Evolutionary conservation across 1,139 yeast genomes (phyloP).

Genomic region (Pichia sp.): DNA sequence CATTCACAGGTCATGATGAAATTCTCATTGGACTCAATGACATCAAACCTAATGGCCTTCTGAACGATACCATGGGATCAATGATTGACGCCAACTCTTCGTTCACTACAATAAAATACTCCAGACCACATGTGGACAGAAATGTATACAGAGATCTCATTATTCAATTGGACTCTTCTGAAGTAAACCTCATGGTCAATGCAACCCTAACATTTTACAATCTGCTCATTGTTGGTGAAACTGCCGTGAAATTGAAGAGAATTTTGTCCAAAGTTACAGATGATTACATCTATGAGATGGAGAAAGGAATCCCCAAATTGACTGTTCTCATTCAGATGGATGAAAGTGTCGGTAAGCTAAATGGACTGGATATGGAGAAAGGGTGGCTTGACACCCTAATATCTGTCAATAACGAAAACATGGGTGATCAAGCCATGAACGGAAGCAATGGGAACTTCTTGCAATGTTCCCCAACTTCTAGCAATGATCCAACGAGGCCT

Average conservation of each 20-base stretch:
- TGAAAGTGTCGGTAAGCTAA: conserved; percentile 18
- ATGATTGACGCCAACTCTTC: conserved; percentile 4
- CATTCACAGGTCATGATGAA: conserved; percentile 44
- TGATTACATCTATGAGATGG: conserved; percentile 21
- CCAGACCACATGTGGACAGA: conserved; percentile 53
- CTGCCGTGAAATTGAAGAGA: conserved; percentile 25
- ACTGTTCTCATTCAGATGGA: conserved; percentile 17
- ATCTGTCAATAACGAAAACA: conserved; percentile 2
- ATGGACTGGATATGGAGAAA: conserved; percentile 22
- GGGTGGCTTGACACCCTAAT: conserved; percentile 23
- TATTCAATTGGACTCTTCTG: conserved; percentile 42
- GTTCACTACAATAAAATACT: conserved; percentile 31
- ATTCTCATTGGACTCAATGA: conserved; percentile 48
- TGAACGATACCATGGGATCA: conserved; percentile 17
- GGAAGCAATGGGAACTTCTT: neutral
- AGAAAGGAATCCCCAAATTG: conserved; percentile 14
- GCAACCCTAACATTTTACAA: conserved; percentile 24
- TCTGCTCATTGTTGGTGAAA: conserved; percentile 24
- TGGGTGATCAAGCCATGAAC: neutral
- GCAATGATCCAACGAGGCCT: no score
- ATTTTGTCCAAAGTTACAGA: conserved; percentile 22
- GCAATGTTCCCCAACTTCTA: neutral
- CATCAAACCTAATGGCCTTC: conserved; percentile 38
- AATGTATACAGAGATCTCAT: conserved; percentile 42
- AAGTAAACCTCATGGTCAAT: conserved; percentile 24